Base-by-base conservation (phyloP, 495 filamentous ascomycete genomes). In the Glutinoglossum americanum region DNA sequence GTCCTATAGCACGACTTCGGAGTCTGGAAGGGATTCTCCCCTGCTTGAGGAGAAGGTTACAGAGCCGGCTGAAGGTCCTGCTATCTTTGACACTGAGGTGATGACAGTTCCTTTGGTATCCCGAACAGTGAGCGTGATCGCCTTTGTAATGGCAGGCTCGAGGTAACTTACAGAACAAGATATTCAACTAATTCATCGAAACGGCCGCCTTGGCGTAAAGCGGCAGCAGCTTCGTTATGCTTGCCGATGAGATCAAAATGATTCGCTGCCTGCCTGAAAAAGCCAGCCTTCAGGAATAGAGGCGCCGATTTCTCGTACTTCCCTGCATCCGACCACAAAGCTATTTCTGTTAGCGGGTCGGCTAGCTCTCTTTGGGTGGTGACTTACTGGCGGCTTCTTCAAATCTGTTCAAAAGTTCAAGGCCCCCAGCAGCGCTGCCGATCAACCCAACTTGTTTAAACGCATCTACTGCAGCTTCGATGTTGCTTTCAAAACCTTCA, bases 181-280 rank as follows among this genome's bases (percentile, higher is more conserved):
- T 69, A 69, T 10, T 26, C 2, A n/a, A 69, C 61, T 0, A 69
- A 32, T 4, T 63, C 45, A 54, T 66, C 58, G 33, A 61, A 66
- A 13, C 58, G 13, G 6, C 58, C 47, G 0, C 62, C 67, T 44
- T 60, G 37, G 0, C 63, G 63, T 30, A 80, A 62, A 27, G 68
- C 67, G 15, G 73, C 74, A n/a, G 59, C 62, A 27, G 64, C 67
- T 56, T 66, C 37, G 5, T 64, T 63, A 26, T 65, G 59, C 0
- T 64, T 32, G 4, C 56, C 54, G 39, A 21, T 15, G 0, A 4
- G 1, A 48, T 64, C 57, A 25, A 62, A 61, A 45, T 61, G 63
- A 11, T 61, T 56, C 1, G 60, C 58, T 26, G 67, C 67, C 6
- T 63, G 45, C 0, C 19, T 3, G 28, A 58, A 62, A 0, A 59